Base-by-base conservation (phyloP, 139 green algal genomes). In the Diplosphaera chodatii region DNA sequence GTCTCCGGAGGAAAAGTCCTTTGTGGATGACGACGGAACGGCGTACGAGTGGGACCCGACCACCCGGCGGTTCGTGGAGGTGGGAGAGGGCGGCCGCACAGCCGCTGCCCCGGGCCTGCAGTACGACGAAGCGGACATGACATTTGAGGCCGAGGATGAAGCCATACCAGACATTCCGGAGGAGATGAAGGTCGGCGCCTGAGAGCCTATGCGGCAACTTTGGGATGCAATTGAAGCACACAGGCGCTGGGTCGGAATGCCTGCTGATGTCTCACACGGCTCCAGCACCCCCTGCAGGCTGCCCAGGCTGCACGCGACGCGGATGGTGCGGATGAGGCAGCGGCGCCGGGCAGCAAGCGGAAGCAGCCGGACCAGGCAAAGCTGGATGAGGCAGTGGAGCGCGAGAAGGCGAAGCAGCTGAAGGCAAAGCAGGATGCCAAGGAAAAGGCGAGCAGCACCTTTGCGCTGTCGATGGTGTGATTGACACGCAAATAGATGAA, bases 11-110 rank as follows among this genome's bases (percentile, higher is more conserved):
- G 89, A 97, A 59, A 80, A 87, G 8, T 75, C 86, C 41, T 98
- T 98, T 78, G 85, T 89, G 69, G 94, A 98, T 40, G 94, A 98
- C 72, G 94, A 98, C 64, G 94, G 94, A 23, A 98, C 94, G 1
- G 23, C 73, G 23, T 98, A 97, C 72, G 79, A 80, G 21, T 98
- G 94, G 94, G 84, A 94, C 74, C 27, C 37, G 0, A n/a, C 55
- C 21, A 64, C 88, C 41, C 72, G 88, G 0, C 91, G 91, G 72
- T 98, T 93, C 75, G 79, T 93, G 65, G 86, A 89, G 13, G 72
- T 88, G 72, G 78, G 77, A 1, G 72, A 40, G 23, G 68, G 55
- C 10, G 70, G 31, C 20, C 59, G 21, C 16, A 66, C 4, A 8
- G 77, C 40, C 28, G 76, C 56, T 1, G 66, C 70, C 1, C 34